Evolutionary conservation across 2,329 filamentous ascomycete genomes (phyloP), one percentile per base, ranked within the genome.

Genomic region (Arthrobotrys iridis): DNA sequence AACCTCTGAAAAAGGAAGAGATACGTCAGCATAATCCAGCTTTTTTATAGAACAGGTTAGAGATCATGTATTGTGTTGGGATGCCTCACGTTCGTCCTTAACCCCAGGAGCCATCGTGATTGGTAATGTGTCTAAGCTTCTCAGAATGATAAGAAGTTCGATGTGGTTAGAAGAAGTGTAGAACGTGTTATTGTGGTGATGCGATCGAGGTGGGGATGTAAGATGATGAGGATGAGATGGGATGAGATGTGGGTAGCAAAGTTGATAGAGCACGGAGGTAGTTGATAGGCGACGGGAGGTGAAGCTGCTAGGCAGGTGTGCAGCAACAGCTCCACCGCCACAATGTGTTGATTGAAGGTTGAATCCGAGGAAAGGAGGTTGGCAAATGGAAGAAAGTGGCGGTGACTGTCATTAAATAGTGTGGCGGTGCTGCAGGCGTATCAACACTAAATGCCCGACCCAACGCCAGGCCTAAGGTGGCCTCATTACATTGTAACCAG

Each of bases 31-130:
- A 37, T 46, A n/a, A n/a, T n/a, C n/a, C 50, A 37, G 10, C 18
- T 37, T 33, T 33, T 7, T 20, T 3, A 24, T 37, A 37, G 15
- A 11, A 13, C 11, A 20, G 2, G 50, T 37, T 30, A 8, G 18
- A 26, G 33, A 30, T 15, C 20, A 41, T 48, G 22, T 26, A 55
- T 37, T 4, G 43, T 15, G 4, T n/a, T 3, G 18, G 55, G 37
- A 13, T 15, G 35, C 48, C 71, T 33, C 24, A 75, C 71, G 71
- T 24, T 75, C 71, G n/a, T 75, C 71, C n/a, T 75, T 75, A 18
- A 64, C 48, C 8, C 71, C 64, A 13, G 71, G 71, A 15, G 71
- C 71, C 71, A 75, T 75, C 11, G 35, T 48, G 63, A 33, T 1
- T 18, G 22, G n/a, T 18, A 10, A 40, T 35, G n/a, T 24, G 28